phyloP scores from a whole-genome alignment of 495 filamentous ascomycete genomes.

The Penicillium antarcticum region DNA sequence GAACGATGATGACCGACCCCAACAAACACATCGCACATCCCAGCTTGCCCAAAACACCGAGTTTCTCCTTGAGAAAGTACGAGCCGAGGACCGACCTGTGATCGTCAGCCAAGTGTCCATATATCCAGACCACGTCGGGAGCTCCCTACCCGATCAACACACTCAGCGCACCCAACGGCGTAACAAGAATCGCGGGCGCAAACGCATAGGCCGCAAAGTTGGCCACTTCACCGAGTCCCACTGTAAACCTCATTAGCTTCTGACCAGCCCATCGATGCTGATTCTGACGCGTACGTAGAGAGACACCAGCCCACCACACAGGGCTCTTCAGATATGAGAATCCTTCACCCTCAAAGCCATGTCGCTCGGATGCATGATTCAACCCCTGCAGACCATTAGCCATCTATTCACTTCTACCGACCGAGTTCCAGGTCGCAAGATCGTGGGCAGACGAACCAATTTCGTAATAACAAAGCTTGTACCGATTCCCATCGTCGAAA shows the following conservation, averaged over 20 bases:
- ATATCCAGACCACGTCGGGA: not conserved
- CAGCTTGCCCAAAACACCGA: slow-evolving; percentile 86
- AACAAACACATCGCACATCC: slow-evolving; percentile 96
- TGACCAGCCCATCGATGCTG: not conserved
- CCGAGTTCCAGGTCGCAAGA: no score
- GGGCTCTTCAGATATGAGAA: slow-evolving; percentile 90
- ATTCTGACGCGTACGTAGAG: slow-evolving; percentile 61
- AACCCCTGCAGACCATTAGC: slow-evolving; percentile 61
- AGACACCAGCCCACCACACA: slow-evolving; percentile 92
- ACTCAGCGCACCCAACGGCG: slow-evolving; percentile 86
- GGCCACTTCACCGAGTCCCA: slow-evolving; percentile 81
- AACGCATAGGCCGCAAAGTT: slow-evolving; percentile 99
- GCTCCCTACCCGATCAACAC: slow-evolving; percentile 78
- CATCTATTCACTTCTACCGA: not conserved
- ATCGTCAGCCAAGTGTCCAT: slow-evolving; percentile 26
- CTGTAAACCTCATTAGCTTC: slow-evolving; percentile 37
- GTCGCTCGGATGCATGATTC: slow-evolving; percentile 80
- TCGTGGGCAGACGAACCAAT: slow-evolving; percentile 55
- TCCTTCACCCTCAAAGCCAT: slow-evolving; percentile 96
- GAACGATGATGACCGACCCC: slow-evolving; percentile 93
- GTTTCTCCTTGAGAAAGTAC: slow-evolving; percentile 85
- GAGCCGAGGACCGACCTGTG: slow-evolving; percentile 82
- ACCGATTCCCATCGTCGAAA: slow-evolving; percentile 92
- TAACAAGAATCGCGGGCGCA: slow-evolving; percentile 94
- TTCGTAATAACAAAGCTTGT: slow-evolving; percentile 94